A percentile compares a stretch with the other conserved stretches of the same genome.
Evolutionary conservation across 345 rosid genomes (phyloP).

Genomic region (Camelina laxa): DNA sequence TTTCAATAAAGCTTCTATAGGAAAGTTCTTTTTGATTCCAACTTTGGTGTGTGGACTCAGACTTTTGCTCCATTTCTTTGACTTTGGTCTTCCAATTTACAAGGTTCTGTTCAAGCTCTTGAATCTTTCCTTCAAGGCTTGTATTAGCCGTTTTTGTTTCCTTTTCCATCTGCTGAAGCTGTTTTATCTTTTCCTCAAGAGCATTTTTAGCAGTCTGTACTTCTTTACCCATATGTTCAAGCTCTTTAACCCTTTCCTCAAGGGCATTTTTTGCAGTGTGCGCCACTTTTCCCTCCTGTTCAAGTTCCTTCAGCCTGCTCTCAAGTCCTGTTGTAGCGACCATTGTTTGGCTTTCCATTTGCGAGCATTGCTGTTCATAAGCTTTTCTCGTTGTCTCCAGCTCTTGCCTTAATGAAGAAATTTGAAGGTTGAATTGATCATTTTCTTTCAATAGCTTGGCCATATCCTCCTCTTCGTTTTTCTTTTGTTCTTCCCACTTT

Average conservation of each 20-base stretch:
- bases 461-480: constrained; percentile 50
- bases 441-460: constrained; percentile 50
- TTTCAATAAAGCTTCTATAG: constrained; percentile 47
- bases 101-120: constrained; percentile 58
- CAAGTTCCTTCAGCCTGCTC: constrained; percentile 59
- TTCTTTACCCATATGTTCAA: constrained; percentile 64
- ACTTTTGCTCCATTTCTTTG: constrained; percentile 55
- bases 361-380: constrained; percentile 52
- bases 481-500: constrained; percentile 55
- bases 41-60: constrained; percentile 46
- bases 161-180: constrained; percentile 65
- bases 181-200: constrained; percentile 53
- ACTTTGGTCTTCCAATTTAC: constrained; percentile 51
- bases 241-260: constrained; percentile 57
- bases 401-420: constrained; percentile 52
- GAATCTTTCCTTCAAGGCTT: constrained; percentile 51
- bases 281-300: constrained; percentile 59
- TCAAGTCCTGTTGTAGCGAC: constrained; percentile 50
- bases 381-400: constrained; percentile 54
- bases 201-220: constrained; percentile 50
- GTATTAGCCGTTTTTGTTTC: constrained; percentile 55
- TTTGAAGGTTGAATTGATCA: constrained; percentile 46
- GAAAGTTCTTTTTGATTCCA: constrained; percentile 65
- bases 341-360: constrained; percentile 66
- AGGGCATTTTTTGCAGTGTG: constrained; percentile 50